Evolutionary conservation across 1,284 basidiomycete species (phyloP).

Genomic region (Leccinum pachyderme): DNA sequence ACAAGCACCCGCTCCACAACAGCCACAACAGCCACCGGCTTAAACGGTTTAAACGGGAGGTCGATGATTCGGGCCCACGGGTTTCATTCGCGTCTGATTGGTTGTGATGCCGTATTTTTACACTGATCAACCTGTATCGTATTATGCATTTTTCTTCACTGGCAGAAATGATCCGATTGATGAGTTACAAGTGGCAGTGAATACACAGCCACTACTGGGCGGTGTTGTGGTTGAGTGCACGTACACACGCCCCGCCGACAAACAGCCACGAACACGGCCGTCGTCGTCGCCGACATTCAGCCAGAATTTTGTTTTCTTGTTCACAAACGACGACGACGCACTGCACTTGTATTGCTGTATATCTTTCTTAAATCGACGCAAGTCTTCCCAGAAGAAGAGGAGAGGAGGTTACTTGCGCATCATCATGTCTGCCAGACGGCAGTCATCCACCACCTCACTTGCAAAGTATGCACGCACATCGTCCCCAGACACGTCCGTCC

Average conservation of each 20-base stretch:
- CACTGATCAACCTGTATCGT: background rate
- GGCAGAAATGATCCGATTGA: background rate
- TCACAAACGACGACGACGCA: slow-evolving; percentile 4
- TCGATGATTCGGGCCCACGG: background rate
- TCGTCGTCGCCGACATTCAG: background rate
- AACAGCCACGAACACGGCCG: slow-evolving; percentile 9
- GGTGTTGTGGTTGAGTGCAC: background rate
- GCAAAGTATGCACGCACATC: slow-evolving; percentile 59
- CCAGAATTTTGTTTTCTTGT: background rate
- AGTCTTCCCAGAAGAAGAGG: background rate
- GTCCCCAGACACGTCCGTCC: slow-evolving; percentile 46
- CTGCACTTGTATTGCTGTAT: slow-evolving; percentile 20
- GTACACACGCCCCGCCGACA: slow-evolving; percentile 8
- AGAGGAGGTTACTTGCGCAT: slow-evolving; percentile 15
- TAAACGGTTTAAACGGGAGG: background rate
- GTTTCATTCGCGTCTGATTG: background rate
- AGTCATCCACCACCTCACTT: slow-evolving; percentile 72
- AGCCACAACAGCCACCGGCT: background rate
- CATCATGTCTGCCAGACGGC: slow-evolving; percentile 66
- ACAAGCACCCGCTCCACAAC: background rate
- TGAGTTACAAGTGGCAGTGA: slow-evolving; percentile 10
- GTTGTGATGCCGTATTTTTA: background rate
- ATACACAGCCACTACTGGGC: slow-evolving; percentile 18
- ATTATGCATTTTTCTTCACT: background rate
- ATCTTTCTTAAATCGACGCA: slow-evolving; percentile 4